A percentile compares a stretch with the other conserved stretches of the same genome.
These are phyloP conservation scores for Ampelocalamus luodianensis DNA, from an alignment of 176 grass and related monocot genomes.

Conservation along the genomic window DNA sequence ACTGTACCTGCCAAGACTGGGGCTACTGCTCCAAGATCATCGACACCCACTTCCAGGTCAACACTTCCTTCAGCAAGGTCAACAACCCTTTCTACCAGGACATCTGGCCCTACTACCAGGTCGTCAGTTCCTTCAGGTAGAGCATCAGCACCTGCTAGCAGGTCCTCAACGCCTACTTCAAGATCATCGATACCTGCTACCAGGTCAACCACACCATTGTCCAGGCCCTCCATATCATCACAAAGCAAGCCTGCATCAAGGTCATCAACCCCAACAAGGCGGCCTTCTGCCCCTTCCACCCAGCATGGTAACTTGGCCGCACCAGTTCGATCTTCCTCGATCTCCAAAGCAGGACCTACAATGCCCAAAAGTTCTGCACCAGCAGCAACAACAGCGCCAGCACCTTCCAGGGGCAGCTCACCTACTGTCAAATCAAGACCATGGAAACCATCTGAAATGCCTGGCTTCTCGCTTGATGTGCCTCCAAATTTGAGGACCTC, in stretches of 20 bases:
- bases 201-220: slow-evolving; percentile 81
- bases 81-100: slow-evolving; percentile 63
- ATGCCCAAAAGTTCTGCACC: slow-evolving; percentile 54
- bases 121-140: slow-evolving; percentile 51
- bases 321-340: slow-evolving; percentile 57
- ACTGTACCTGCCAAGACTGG: slow-evolving; percentile 61
- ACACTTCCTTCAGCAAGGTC: slow-evolving; percentile 70
- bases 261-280: slow-evolving; percentile 68
- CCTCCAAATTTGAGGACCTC: slow-evolving; percentile 87
- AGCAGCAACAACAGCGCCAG: slow-evolving; percentile 30
- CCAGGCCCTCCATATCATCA: slow-evolving; percentile 59
- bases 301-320: slow-evolving; percentile 52
- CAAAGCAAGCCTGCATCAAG: slow-evolving; percentile 73
- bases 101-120: slow-evolving; percentile 54
- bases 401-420: slow-evolving; percentile 68
- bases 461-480: slow-evolving; percentile 78
- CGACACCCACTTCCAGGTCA: slow-evolving; percentile 73
- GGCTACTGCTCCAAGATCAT: slow-evolving; percentile 57
- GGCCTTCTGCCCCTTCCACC: slow-evolving; percentile 46
- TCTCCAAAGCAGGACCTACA: slow-evolving; percentile 51
- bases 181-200: slow-evolving; percentile 67
- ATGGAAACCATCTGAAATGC: slow-evolving; percentile 91
- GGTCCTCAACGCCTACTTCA: slow-evolving; percentile 79
- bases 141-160: slow-evolving; percentile 69
- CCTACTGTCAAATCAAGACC: slow-evolving; percentile 85